Percentiles rank a stretch among this genome's conserved stretches.
These are phyloP conservation scores for Exidia glandulosa DNA, from an alignment of 768 basidiomycete genomes.

Conservation along the genomic window DNA sequence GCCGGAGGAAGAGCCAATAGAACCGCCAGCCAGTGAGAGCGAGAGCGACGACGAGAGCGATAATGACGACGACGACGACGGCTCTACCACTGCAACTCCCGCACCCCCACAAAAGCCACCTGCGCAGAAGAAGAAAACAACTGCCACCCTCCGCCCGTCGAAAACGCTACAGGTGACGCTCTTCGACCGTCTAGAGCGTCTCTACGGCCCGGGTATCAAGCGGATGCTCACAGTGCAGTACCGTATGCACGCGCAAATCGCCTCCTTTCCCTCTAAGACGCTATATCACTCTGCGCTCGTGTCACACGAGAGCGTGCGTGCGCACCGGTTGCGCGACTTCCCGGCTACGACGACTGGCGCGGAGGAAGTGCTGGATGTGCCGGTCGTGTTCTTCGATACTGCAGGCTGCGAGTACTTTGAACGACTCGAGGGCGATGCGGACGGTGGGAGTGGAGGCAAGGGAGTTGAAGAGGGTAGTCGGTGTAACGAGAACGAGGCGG, in stretches of 20 bases:
- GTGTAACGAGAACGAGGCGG: slow-evolving; percentile 91
- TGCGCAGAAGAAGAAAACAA: slow-evolving; percentile 10
- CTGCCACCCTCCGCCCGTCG: slow-evolving; percentile 32
- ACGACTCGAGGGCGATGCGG: slow-evolving; percentile 47
- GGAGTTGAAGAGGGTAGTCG: slow-evolving; percentile 74
- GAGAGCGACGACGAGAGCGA: slow-evolving; percentile 9
- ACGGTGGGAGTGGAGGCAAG: slow-evolving; percentile 14
- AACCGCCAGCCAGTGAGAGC: too few relatives aligned
- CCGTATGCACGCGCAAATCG: slow-evolving; percentile 82
- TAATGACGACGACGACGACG: slow-evolving; percentile 5
- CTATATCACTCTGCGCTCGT: slow-evolving; percentile 64
- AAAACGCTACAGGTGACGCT: slow-evolving; percentile 76
- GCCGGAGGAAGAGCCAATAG: neutral
- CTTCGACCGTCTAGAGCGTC: slow-evolving; percentile 81
- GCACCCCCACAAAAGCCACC: neutral
- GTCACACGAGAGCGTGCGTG: slow-evolving; percentile 60
- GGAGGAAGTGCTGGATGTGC: slow-evolving; percentile 66
- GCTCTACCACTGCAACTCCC: neutral
- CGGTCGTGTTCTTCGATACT: slow-evolving; percentile 90
- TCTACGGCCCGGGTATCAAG: slow-evolving; percentile 79
- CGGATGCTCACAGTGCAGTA: slow-evolving; percentile 87
- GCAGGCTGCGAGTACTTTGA: slow-evolving; percentile 92
- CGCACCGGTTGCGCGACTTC: slow-evolving; percentile 62
- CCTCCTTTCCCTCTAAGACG: slow-evolving; percentile 71
- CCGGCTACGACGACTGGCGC: slow-evolving; percentile 41